phyloP scores from a whole-genome alignment of 2,329 filamentous ascomycete species.

The Akanthomyces dipterigenus region DNA sequence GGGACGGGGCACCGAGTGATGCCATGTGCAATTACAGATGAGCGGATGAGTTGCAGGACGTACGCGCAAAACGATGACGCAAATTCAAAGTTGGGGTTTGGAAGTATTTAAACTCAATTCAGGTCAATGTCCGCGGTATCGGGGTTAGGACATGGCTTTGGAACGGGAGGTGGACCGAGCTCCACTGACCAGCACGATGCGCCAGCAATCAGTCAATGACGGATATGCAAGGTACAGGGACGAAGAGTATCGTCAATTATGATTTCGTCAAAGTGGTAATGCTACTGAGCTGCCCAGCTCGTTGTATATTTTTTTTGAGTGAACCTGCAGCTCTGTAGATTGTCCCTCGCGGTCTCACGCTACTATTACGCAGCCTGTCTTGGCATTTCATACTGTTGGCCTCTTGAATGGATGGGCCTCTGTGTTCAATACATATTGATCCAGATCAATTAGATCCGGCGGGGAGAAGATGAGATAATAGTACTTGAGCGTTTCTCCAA shows the following conservation, averaged over 20 bases:
- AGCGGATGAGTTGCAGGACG: not conserved
- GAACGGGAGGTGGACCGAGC: not conserved
- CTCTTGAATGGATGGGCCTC: conserved; percentile 45
- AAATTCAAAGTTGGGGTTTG: not conserved
- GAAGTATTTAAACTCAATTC: not conserved
- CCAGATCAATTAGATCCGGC: conserved; percentile 48
- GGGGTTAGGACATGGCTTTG: not conserved
- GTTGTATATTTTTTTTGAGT: not conserved
- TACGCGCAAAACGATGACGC: not conserved
- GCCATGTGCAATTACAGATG: not conserved
- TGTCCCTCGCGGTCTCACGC: not conserved
- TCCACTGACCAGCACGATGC: not conserved
- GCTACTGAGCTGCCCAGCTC: not conserved
- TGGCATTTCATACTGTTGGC: conserved; percentile 4
- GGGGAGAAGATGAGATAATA: conserved; percentile 54
- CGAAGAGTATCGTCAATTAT: not conserved
- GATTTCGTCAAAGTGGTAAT: not conserved
- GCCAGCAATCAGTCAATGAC: not conserved
- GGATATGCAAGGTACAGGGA: not conserved
- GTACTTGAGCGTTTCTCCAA: conserved; percentile 59
- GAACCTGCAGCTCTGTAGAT: not conserved
- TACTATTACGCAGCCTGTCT: not conserved
- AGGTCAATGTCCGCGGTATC: not conserved
- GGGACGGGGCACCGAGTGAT: not conserved
- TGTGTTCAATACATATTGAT: conserved; percentile 53